Percentiles rank a stretch among this genome's conserved stretches.
phyloP scores from a whole-genome alignment of 169 alveolate species.

The Eimeria tenella region DNA sequence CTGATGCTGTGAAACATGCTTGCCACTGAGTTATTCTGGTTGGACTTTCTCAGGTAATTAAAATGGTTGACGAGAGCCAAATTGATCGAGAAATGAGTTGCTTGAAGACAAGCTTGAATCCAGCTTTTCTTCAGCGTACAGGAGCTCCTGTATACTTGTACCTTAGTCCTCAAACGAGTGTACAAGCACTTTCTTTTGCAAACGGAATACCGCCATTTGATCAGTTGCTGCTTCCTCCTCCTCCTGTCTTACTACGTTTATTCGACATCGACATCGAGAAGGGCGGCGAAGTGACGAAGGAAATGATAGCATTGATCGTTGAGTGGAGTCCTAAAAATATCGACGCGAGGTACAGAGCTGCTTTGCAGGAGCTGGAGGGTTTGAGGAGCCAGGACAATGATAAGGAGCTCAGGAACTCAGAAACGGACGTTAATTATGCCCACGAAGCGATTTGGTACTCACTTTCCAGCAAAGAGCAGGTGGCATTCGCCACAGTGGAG shows the following conservation, averaged over 20 bases:
- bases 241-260: conserved; percentile 59
- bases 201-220: conserved; percentile 21
- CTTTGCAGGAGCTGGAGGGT: conserved; percentile 15
- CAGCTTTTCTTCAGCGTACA: conserved; percentile 71
- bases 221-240: conserved; percentile 61
- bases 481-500: conserved; percentile 56
- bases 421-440: conserved; percentile 69
- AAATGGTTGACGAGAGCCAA: conserved; percentile 45
- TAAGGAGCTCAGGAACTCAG: neutral
- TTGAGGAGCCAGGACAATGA: neutral
- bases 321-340: conserved; percentile 75
- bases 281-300: conserved; percentile 51
- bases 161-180: conserved; percentile 23
- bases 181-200: neutral
- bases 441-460: conserved; percentile 72
- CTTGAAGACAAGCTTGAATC: conserved; percentile 57
- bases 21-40: neutral
- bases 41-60: conserved; percentile 29
- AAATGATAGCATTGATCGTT: conserved; percentile 34
- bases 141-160: conserved; percentile 56
- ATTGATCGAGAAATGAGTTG: conserved; percentile 57
- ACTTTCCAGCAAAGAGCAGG: conserved; percentile 46
- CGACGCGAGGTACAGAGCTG: conserved; percentile 53
- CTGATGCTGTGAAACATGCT: neutral
- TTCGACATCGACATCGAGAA: conserved; percentile 72